Base-by-base conservation (phyloP, 768 basidiomycete species). In the Panaeolus cyanescens region DNA sequence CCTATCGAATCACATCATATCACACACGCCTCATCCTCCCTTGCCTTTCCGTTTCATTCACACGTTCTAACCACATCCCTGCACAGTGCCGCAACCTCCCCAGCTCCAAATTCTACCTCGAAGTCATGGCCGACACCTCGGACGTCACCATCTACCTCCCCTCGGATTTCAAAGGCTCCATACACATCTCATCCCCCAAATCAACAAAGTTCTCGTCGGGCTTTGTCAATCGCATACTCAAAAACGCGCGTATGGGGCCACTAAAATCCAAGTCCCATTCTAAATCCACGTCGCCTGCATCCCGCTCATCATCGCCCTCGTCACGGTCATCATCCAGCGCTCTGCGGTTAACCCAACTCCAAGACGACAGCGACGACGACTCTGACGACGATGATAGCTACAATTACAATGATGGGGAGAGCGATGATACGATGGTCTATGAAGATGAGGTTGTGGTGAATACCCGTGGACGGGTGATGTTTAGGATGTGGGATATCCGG, bases 401-500 rank as follows among this genome's bases (percentile, higher is more conserved):
- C n/a, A n/a, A n/a, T n/a, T 6, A 40, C 36, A 36, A 39, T 57
- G 56, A 57, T 40, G 56, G 12, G 7, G 56, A 57, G 15, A 19
- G 22, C 15, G 68, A 71, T 19, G 74, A 73, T 7, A 59, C 60
- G 9, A 69, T 71, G 64, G 75, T n/a, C n/a, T n/a, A 78, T 54
- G 82, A 83, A 59, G 91, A 92, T 68, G 83, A 86, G 67, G 84
- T 91, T 54, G 74, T 86, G 54, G 82, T 92, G 6, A 72, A 75
- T 42, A 89, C 90, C n/a, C 66, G 68, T 17, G 90, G 91, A 17
- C 74, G 71, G 40, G 80, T 92, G 59, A 83, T 80, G 3, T 89
- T 92, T 72, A 85, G 85, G 31, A 91, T 91, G 90, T 92, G 91
- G 91, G 89, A 92, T 71, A 81, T 89, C 57, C 81, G 82, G 63